A percentile compares a stretch with the other conserved stretches of the same genome.
phyloP scores from a whole-genome alignment of 768 basidiomycete genomes.

The Mycena galopus region DNA sequence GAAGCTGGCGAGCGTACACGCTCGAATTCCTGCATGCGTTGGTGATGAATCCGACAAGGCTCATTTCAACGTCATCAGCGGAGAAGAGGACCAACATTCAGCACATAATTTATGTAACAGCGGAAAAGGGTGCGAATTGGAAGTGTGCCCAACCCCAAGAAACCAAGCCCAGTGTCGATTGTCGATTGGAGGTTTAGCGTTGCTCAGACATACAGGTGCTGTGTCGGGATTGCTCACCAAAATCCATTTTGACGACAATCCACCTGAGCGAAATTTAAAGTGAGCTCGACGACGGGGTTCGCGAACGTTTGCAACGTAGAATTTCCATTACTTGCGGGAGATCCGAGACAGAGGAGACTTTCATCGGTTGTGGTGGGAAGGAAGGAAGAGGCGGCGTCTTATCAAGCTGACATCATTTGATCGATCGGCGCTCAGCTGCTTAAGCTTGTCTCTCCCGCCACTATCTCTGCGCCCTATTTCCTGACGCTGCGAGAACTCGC shows the following conservation, averaged over 20 bases:
- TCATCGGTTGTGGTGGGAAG: neutral
- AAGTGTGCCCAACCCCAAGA: neutral
- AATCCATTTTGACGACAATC: neutral
- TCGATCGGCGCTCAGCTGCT: neutral
- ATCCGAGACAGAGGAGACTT: neutral
- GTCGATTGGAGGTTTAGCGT: neutral
- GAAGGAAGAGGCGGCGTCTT: neutral
- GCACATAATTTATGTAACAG: neutral
- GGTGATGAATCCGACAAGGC: neutral
- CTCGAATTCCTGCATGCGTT: neutral
- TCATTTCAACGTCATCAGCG: neutral
- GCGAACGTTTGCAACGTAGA: neutral
- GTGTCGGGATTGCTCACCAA: conserved; percentile 3
- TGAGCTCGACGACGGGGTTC: neutral
- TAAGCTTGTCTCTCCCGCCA: no score
- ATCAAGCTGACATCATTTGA: neutral
- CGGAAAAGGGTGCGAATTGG: neutral
- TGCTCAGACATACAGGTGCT: neutral
- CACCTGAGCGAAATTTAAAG: neutral
- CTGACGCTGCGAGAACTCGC: conserved; percentile 2
- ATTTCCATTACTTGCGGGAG: no score
- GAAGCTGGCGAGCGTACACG: neutral
- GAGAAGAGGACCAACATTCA: neutral
- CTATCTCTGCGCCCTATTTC: neutral
- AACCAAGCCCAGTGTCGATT: neutral